phyloP scores from a whole-genome alignment of 169 alveolate species.

The Eimeria maxima region DNA sequence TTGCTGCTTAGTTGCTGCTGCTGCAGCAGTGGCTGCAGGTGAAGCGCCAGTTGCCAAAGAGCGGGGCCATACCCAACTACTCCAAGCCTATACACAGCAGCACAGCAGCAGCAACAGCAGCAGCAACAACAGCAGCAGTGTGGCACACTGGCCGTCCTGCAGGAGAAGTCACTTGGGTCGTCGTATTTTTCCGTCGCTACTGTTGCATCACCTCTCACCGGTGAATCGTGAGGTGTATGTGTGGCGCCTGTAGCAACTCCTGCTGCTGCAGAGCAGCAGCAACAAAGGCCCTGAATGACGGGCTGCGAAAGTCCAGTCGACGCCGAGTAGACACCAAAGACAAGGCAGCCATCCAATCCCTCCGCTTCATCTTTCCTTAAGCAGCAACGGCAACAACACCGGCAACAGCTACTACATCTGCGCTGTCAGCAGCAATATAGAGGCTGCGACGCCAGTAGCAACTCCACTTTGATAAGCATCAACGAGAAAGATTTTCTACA shows the following conservation, averaged over 20 bases:
- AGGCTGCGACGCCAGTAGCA: not conserved
- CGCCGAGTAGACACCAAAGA: slow-evolving; percentile 75
- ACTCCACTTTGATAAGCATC: not conserved
- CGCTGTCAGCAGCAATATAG: not conserved
- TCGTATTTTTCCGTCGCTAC: not conserved
- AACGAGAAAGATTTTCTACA: too few species aligned
- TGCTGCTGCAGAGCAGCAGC: slow-evolving; percentile 61
- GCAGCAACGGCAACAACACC: slow-evolving; percentile 26
- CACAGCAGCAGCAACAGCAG: slow-evolving; percentile 13
- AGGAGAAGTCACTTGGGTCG: not conserved
- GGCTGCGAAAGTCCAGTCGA: slow-evolving; percentile 68
- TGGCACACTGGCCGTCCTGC: not conserved
- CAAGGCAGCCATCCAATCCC: slow-evolving; percentile 77
- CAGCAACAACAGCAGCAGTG: not conserved
- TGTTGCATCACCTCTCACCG: slow-evolving; percentile 41
- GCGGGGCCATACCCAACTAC: slow-evolving; percentile 74
- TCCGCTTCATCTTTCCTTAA: slow-evolving; percentile 41
- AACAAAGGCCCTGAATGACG: slow-evolving; percentile 6
- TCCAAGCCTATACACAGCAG: slow-evolving; percentile 30
- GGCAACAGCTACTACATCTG: not conserved
- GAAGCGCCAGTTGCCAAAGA: slow-evolving; percentile 66
- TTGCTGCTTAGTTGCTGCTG: slow-evolving; percentile 52
- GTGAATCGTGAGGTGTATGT: slow-evolving; percentile 69
- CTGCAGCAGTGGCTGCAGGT: slow-evolving; percentile 67
- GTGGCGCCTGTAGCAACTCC: slow-evolving; percentile 46